Percentiles rank a stretch among this genome's conserved stretches.
These are phyloP conservation scores for Posidonia oceanica DNA, from an alignment of 116 monocot species.

Conservation along the genomic window DNA sequence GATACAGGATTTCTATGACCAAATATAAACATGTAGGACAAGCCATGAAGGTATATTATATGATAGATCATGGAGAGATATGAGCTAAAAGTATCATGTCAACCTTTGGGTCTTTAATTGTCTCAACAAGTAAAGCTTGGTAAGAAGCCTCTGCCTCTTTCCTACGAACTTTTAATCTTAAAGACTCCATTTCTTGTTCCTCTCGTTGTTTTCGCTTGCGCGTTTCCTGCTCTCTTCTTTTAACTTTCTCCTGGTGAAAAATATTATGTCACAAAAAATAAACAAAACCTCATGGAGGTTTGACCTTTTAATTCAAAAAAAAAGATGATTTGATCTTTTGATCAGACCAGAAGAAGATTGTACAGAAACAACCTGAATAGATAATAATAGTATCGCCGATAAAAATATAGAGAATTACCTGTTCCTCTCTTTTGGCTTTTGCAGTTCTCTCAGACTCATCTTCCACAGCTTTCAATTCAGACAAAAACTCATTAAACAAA, in stretches of 20 bases:
- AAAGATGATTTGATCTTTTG: no score
- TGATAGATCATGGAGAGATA: neutral
- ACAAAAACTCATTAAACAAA: conserved; percentile 78
- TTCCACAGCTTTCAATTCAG: conserved; percentile 70
- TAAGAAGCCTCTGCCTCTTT: conserved; percentile 78
- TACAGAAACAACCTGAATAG: neutral
- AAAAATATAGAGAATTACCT: conserved; percentile 23
- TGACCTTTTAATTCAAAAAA: no score
- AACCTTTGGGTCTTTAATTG: conserved; percentile 90
- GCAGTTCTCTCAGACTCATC: conserved; percentile 53
- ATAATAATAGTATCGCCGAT: neutral
- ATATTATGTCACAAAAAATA: neutral
- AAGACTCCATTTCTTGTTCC: conserved; percentile 95
- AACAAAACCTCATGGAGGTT: neutral
- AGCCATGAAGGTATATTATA: neutral
- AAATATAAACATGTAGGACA: neutral
- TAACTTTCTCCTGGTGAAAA: conserved; percentile 69
- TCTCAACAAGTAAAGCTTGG: conserved; percentile 88
- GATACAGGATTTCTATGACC: neutral
- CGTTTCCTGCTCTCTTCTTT: conserved; percentile 81
- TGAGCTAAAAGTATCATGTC: neutral
- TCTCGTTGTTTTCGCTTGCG: conserved; percentile 97
- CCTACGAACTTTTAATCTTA: conserved; percentile 70
- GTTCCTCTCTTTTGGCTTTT: conserved; percentile 77
- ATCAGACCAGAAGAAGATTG: neutral